Conservation (phyloP, 371 early-diverging fungal genomes). For the Mortierella sp. region DNA sequence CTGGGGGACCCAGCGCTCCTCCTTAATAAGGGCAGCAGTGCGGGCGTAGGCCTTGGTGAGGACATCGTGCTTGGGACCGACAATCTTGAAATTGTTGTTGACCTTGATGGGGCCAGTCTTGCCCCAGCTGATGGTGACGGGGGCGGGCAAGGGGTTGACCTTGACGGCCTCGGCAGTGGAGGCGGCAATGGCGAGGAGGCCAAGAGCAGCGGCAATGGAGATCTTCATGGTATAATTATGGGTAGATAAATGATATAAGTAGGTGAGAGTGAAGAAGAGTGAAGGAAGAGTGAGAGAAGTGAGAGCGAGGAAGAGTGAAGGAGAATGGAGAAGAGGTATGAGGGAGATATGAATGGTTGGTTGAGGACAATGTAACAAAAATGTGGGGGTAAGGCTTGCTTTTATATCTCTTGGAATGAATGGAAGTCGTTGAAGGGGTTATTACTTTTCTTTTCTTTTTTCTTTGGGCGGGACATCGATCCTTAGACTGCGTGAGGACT, state of each 20-base stretch:
- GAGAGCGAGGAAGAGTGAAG: neutral
- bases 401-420: conserved; percentile 2
- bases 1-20: conserved; percentile 54
- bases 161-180: conserved; percentile 47
- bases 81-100: conserved; percentile 42
- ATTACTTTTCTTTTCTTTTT: neutral
- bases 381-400: neutral
- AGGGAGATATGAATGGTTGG: conserved; percentile 19
- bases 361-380: conserved; percentile 18
- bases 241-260: neutral
- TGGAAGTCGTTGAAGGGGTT: neutral
- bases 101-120: conserved; percentile 37
- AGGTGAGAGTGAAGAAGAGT: neutral
- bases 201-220: conserved; percentile 45
- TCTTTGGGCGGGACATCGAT: neutral
- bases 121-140: conserved; percentile 39
- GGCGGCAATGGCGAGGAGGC: conserved; percentile 39
- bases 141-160: conserved; percentile 52
- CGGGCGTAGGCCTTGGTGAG: conserved; percentile 46
- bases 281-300: neutral
- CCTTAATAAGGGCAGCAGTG: conserved; percentile 41
- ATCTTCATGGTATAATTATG: conserved; percentile 44
- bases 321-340: neutral
- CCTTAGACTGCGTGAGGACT: neutral
- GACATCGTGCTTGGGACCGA: conserved; percentile 35